These are phyloP conservation scores for Nicotiana attenuata DNA, from an alignment of 257 asterid genomes.

Conservation along the genomic window DNA sequence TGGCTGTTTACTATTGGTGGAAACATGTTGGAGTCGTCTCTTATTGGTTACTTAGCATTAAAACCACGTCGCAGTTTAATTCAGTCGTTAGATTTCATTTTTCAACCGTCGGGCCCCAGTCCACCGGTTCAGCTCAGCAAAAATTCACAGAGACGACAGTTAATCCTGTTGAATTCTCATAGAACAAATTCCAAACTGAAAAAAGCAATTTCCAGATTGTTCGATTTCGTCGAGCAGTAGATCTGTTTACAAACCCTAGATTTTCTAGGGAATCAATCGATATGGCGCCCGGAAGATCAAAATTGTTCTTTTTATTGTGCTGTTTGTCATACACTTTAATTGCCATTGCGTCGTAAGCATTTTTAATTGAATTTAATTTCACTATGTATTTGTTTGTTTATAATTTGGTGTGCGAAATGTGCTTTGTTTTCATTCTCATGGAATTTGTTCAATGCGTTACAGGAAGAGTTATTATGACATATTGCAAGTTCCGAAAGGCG, in stretches of 20 bases:
- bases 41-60: background rate
- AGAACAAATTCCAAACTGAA: background rate
- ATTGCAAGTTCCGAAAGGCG: slow-evolving; percentile 70
- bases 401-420: background rate
- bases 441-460: background rate
- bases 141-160: background rate
- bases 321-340: slow-evolving; percentile 35
- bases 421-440: background rate
- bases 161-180: background rate
- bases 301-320: slow-evolving; percentile 43
- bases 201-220: background rate
- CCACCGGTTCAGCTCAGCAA: background rate
- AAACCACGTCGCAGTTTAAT: background rate
- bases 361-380: background rate
- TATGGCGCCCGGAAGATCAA: slow-evolving; percentile 70
- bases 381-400: background rate
- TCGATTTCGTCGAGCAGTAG: background rate
- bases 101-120: background rate
- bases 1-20: background rate
- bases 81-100: background rate
- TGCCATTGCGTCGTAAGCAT: slow-evolving; percentile 76
- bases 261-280: slow-evolving; percentile 21
- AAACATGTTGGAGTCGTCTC: background rate
- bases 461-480: slow-evolving; percentile 87
- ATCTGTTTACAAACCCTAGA: background rate